Evolutionary conservation across 2,329 filamentous ascomycete genomes (phyloP), one percentile per base, ranked within the genome.

Genomic region (Pleomassaria siparia): DNA sequence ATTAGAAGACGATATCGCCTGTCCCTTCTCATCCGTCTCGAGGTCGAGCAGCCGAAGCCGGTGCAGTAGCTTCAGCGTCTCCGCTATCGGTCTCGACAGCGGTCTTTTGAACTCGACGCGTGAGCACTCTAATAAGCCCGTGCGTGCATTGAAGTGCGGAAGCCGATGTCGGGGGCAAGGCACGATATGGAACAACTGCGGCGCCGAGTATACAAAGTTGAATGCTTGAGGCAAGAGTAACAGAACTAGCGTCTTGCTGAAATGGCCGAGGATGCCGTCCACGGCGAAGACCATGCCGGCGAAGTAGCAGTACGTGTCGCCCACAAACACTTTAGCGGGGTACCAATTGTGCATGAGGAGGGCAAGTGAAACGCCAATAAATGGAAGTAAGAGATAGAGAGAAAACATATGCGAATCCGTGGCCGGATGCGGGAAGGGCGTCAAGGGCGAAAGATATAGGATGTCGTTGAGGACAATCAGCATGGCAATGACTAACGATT

Each of bases 231-330:
- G 94, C 30, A 96, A 80, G 58, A 99, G 87, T 8, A 99, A 80
- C 42, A 99, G 81, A 46, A 96, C 81, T 37, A 99, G 80, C 1
- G 94, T 99, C 75, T 99, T 99, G 76, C 89, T 95, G 76, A 99
- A 99, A 75, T 99, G 94, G 20, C 94, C 94, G 43, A 96, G 80
- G 64, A 99, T 97, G 54, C 90, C 91, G 56, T 97, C 94, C 36
- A 96, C 91, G 44, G 92, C 94, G 69, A 99, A 99, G 30, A 97
- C 89, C 91, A 99, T 99, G 58, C 94, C 94, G 0, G 94, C 94
- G 72, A 99, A 96, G 75, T 99, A 99, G 80, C 94, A 99, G 80
- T 97, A 99, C 3, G 94, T 99, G 72, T 99, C 94, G 46, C 94
- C 94, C 9, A 97, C 92, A 65, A 99, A 99, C 9, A 97, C 94